Conservation (phyloP, 352 stramenopile genomes). For the Globisporangium yorkense region DNA sequence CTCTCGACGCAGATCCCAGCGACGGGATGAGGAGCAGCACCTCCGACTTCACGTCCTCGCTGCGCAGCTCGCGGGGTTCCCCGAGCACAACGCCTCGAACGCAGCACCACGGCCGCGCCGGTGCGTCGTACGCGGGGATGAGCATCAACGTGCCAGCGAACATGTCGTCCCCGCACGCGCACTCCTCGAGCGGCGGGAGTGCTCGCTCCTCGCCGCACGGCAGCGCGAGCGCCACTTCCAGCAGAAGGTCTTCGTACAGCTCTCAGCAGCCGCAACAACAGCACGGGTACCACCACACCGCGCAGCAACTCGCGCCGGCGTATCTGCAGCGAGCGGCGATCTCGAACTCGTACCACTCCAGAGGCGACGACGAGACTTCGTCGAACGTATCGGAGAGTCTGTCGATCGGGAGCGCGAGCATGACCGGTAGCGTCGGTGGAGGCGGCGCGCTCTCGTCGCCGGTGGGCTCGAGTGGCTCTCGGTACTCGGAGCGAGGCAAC, state of each 20-base stretch:
- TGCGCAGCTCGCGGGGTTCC: slow-evolving; percentile 20
- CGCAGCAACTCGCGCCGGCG: slow-evolving; percentile 14
- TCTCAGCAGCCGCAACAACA: slow-evolving; percentile 22
- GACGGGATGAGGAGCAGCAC: slow-evolving; percentile 9
- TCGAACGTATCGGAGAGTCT: slow-evolving; percentile 55
- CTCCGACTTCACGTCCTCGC: slow-evolving; percentile 27
- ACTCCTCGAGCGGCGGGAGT: slow-evolving; percentile 18
- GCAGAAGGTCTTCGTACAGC: slow-evolving; percentile 21
- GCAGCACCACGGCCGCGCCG: slow-evolving; percentile 5
- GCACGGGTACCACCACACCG: slow-evolving; percentile 8
- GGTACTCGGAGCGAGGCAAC: slow-evolving; percentile 43
- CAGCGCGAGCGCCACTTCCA: slow-evolving; percentile 12
- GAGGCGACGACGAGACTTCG: slow-evolving; percentile 51
- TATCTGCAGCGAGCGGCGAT: slow-evolving; percentile 61
- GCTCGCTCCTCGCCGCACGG: slow-evolving; percentile 31
- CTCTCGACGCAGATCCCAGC: no score
- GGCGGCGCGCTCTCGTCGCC: slow-evolving; percentile 27
- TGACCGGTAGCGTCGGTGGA: slow-evolving; percentile 4
- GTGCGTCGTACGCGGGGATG: slow-evolving; percentile 23
- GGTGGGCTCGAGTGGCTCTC: slow-evolving; percentile 21
- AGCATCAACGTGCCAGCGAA: slow-evolving; percentile 36
- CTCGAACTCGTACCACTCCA: slow-evolving; percentile 53
- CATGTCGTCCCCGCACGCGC: slow-evolving; percentile 22
- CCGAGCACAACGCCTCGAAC: slow-evolving; percentile 16
- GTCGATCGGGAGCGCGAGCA: slow-evolving; percentile 18